Evolutionary conservation across 257 asterid genomes (phyloP), one percentile per base, ranked within the genome.

Genomic region (Rehmannia glutinosa): DNA sequence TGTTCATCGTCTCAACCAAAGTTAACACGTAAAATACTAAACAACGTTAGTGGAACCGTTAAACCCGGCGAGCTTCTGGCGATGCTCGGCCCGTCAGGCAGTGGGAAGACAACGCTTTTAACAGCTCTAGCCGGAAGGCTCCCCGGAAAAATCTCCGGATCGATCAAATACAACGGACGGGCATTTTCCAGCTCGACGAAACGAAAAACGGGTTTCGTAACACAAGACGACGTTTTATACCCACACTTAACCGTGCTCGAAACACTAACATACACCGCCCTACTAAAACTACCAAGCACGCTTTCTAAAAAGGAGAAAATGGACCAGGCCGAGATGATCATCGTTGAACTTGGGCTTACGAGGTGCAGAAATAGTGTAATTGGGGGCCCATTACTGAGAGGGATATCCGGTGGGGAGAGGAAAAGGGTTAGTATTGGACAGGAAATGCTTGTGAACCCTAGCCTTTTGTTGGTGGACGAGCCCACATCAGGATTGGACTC

Each of bases 401-500:
- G 98, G 0, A 30, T 92, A 6, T 92, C 98, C 0, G 98, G 98
- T 0, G 98, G 98, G 36, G 98, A 92, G 71, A 72, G 96, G 23
- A 89, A 87, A 54, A 68, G 98, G 21, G 96, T 92, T 23, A 92
- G 95, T 11, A 87, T 91, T 23, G 98, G 96, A 13, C 96, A 88
- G 41, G 98, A 91, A 51, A 87, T 91, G 96, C 27, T 92, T 24
- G 89, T 92, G 70, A 89, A 89, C 38, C 98, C 98, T 1, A 87
- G 96, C 27, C 67, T 92, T 9, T 66, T 92, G 62, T 54, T 92
- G 74, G 85, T 87, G 47, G 98, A 92, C 39, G 98, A 92, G 81
- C 98, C 98, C 0, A 92, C 98, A 3, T 92, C 96, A 0, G 96
- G 98, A 28, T 86, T 92, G 7, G 98, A 92, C 73, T 92, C 98